Base-by-base conservation (phyloP, 257 asterid genomes). In the Pogostemon cablin region DNA sequence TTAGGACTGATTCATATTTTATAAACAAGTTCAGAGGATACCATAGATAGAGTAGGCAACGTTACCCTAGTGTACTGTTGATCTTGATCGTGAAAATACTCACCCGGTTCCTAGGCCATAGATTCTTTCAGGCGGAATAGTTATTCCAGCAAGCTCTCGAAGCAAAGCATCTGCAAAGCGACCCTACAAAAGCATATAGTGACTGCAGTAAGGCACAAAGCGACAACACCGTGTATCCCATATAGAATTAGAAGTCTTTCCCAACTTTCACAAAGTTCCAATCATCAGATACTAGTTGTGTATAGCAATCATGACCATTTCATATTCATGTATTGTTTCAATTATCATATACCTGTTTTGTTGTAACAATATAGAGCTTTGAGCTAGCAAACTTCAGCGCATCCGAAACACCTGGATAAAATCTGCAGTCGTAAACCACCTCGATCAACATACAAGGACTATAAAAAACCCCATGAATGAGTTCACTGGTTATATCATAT, bases 331-430 rank as follows among this genome's bases (percentile, higher is more conserved):
- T 6, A 7, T 42, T 50, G 17, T 38, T 46, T 58, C 7, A 52
- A 52, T 25, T 25, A 25, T 25, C 32, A 66, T 37, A 2, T 20
- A 88, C 98, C 95, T 91, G 97, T 74, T 93, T 93, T 7, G 96
- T 93, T 0, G 99, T 93, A 82, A 93, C 97, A 59, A 91, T 87
- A 59, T 91, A 91, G 70, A 93, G 74, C 93, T 86, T 84, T 58
- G 99, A 89, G 85, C 93, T 93, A 39, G 99, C 88, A 64, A 93
- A 93, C 79, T 91, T 91, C 75, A 93, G 81, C 49, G 98, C 98
- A 78, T 93, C 98, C 3, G 97, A 75, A 62, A 93, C 96, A 44
- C 96, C 97, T 10, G 97, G 98, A 86, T 93, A 93, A 57, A 90
- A 85, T 79, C 98, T 93, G 90, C 82, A 73, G 71, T 25, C 64